These are phyloP conservation scores for Trebouxia sp. DNA, from an alignment of 139 green algal genomes.

Conservation along the genomic window DNA sequence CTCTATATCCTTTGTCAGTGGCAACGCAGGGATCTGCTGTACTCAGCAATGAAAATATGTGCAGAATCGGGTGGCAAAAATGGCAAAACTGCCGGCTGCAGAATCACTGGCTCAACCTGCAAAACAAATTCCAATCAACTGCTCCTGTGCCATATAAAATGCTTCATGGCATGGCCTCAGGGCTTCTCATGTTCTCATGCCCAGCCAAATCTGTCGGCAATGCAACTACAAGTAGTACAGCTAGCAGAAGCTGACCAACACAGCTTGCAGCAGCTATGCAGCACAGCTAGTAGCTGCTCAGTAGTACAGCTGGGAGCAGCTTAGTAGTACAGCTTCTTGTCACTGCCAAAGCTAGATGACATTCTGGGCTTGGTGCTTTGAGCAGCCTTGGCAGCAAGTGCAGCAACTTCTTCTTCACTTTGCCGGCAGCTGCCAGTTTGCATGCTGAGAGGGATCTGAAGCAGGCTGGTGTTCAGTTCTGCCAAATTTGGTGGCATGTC, in stretches of 20 bases:
- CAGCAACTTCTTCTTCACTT: conserved; percentile 5
- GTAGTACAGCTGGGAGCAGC: background rate
- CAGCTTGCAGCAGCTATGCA: no score
- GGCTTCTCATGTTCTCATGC: no score
- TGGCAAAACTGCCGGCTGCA: no score
- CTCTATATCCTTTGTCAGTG: no score
- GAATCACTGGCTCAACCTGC: no score
- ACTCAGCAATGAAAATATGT: no score
- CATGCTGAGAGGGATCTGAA: conserved; percentile 7
- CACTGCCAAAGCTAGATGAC: background rate
- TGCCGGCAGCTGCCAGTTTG: conserved; percentile 1
- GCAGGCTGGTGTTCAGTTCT: conserved; percentile 15
- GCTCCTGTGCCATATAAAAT: no score
- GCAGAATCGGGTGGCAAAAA: no score
- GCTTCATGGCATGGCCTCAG: no score
- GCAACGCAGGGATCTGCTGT: no score
- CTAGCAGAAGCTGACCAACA: background rate
- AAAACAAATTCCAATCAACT: no score
- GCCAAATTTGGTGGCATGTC: conserved; percentile 42
- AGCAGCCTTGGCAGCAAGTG: background rate
- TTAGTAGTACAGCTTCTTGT: background rate
- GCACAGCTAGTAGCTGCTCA: background rate
- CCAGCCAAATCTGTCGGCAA: no score
- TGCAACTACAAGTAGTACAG: background rate
- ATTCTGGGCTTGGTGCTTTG: background rate